Evolutionary conservation across 108 stramenopile genomes (phyloP).

Genomic region (Pseudonitzschia multistriata): DNA sequence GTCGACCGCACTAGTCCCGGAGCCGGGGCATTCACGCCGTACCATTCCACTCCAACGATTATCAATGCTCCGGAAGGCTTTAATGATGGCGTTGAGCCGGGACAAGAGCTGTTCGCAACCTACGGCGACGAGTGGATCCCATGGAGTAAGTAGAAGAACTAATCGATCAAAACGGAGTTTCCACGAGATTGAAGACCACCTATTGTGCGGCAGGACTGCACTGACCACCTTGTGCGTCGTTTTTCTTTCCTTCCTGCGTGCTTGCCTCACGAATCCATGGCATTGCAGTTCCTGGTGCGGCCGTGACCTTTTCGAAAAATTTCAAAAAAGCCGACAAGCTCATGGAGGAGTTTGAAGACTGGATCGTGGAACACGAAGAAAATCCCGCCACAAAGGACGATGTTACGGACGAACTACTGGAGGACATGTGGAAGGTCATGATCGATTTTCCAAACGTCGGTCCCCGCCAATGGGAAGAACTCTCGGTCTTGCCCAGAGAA

Average conservation of each 20-base stretch:
- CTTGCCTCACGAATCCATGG: not conserved
- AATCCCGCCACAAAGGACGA: conserved; percentile 8
- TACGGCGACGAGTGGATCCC: conserved; percentile 73
- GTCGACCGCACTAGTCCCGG: conserved; percentile 54
- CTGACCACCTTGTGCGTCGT: not conserved
- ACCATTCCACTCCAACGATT: conserved; percentile 44
- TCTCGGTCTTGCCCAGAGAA: conserved; percentile 34
- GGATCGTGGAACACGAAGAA: conserved; percentile 26
- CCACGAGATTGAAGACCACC: too few relatives aligned
- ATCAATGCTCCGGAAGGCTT: conserved; percentile 5
- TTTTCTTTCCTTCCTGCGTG: not conserved
- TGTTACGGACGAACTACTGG: conserved; percentile 25
- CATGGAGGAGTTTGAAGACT: conserved; percentile 23
- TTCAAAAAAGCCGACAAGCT: conserved; percentile 46
- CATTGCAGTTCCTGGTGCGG: conserved; percentile 27
- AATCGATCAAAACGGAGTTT: not conserved
- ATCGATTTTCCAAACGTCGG: conserved; percentile 38
- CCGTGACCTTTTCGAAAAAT: conserved; percentile 38
- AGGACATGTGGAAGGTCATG: conserved; percentile 39
- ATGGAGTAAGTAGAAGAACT: not conserved
- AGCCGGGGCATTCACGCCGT: conserved; percentile 64
- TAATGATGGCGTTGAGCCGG: conserved; percentile 33
- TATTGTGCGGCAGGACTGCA: too few relatives aligned
- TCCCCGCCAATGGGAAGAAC: not conserved
- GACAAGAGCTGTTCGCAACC: conserved; percentile 65